phyloP scores from a whole-genome alignment of 345 rosid species.

The Hevea brasiliensis region DNA sequence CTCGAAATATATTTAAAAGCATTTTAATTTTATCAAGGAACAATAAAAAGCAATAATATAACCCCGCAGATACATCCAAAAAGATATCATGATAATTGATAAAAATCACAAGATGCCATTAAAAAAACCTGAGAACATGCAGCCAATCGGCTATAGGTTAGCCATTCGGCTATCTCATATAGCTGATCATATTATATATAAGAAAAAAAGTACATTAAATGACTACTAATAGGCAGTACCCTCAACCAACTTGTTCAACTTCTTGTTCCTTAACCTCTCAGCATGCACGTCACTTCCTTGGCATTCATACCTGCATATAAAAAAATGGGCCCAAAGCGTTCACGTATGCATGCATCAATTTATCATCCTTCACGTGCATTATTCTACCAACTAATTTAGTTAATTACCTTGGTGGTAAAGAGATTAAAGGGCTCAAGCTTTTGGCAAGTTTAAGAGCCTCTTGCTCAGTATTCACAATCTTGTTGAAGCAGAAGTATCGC shows the following conservation, averaged over 20 bases:
- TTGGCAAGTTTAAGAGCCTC: slow-evolving; percentile 59
- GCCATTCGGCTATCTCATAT: no score
- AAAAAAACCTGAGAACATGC: no score
- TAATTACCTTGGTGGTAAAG: slow-evolving; percentile 59
- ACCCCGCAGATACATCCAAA: no score
- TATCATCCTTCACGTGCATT: background rate
- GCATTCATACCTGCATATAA: slow-evolving; percentile 48
- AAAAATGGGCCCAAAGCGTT: background rate
- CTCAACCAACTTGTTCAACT: slow-evolving; percentile 63
- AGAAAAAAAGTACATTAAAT: no score
- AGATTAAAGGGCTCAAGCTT: slow-evolving; percentile 60
- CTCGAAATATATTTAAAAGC: no score
- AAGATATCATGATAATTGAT: no score
- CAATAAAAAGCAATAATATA: no score
- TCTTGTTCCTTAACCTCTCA: slow-evolving; percentile 69
- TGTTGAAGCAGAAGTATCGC: slow-evolving; percentile 78
- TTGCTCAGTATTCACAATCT: slow-evolving; percentile 58
- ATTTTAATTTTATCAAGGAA: no score
- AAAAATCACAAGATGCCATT: no score
- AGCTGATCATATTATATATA: no score
- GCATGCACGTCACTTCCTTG: slow-evolving; percentile 51
- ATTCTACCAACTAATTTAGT: background rate
- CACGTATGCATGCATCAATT: no score
- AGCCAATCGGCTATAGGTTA: no score
- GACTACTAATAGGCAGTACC: slow-evolving; percentile 43